Evolutionary conservation across 2,329 filamentous ascomycete species (phyloP), one percentile per base, ranked within the genome.

Genomic region (Didymella pomorum): DNA sequence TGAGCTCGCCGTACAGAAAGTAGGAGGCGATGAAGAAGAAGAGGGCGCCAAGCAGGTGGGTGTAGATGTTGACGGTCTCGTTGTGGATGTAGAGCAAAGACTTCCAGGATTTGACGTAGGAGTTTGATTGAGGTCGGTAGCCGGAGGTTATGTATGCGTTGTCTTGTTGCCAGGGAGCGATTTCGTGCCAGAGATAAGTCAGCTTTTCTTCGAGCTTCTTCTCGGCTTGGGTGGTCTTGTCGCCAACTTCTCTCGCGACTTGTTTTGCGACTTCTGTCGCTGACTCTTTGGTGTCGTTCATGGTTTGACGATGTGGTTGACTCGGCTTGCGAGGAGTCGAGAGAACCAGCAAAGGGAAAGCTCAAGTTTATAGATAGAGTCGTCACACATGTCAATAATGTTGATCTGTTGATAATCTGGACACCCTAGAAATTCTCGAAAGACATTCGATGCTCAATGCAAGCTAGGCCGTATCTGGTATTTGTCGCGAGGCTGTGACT

Each of bases 61-160:
- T 83, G 74, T 89, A 91, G 68, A 91, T 90, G 74, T 92, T 92
- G 46, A 91, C 84, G 6, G 85, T 84, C 71, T 89, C 86, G 72
- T 89, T 90, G 77, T 91, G 87, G 14, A 90, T 69, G 73, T 89
- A 87, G 51, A 80, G 75, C 16, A 91, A 78, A 33, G 83, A 87
- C 37, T 81, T 77, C 57, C 86, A 80, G 20, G 86, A 90, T 55
- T 79, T 81, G 14, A 71, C 58, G 74, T 87, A 89, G 0, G 87
- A 90, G 55, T 83, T 82, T 2, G 87, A 87, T 21, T 81, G 81
- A 1, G 85, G 84, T 0, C 89, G 84, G 76, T 91, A 92, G 61
- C 87, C 86, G 25, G 83, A 83, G 54, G 80, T 81, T 57, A 92
- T 91, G 78, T 86, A 89, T 61, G 87, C 86, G 67, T 91, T 92